Evolutionary conservation across 495 filamentous ascomycete species (phyloP).

Genomic region (Podospora didyma): DNA sequence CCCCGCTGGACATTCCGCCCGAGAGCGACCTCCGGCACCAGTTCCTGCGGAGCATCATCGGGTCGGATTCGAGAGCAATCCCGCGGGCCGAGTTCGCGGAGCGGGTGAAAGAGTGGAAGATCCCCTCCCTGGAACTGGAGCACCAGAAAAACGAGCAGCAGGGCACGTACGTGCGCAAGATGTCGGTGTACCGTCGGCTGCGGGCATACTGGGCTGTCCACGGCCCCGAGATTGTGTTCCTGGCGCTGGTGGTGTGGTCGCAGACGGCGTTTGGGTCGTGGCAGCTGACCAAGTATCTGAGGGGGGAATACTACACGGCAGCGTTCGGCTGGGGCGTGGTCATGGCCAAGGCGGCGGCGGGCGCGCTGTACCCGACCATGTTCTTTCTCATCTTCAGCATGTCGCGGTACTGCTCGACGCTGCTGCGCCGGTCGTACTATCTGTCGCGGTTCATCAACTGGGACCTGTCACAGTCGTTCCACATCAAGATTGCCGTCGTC

Average conservation of each 20-base stretch:
- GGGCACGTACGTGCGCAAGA: conserved; percentile 7
- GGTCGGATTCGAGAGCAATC: conserved; percentile 23
- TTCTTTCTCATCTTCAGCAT: conserved; percentile 39
- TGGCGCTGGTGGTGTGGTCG: conserved; percentile 27
- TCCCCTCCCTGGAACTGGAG: conserved; percentile 25
- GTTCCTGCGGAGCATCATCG: conserved; percentile 34
- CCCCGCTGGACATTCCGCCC: conserved; percentile 5
- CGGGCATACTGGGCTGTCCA: conserved; percentile 31
- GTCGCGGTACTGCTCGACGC: conserved; percentile 33
- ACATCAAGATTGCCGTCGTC: conserved; percentile 32
- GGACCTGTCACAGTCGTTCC: conserved; percentile 35
- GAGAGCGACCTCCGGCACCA: conserved; percentile 23
- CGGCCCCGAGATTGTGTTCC: conserved; percentile 28
- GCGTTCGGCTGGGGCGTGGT: conserved; percentile 37
- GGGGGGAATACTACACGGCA: conserved; percentile 9
- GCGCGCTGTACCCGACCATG: conserved; percentile 37
- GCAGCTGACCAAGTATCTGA: conserved; percentile 36
- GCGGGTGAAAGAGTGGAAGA: conserved; percentile 29
- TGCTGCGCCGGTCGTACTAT: conserved; percentile 24
- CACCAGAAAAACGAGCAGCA: conserved; percentile 15
- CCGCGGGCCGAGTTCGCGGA: conserved; percentile 27
- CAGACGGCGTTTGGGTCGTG: conserved; percentile 34
- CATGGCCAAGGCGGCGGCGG: conserved; percentile 33
- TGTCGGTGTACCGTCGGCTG: conserved; percentile 19
- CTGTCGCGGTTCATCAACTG: conserved; percentile 38